Conservation (phyloP, 441 rosid species). For the Brassica balearica region DNA sequence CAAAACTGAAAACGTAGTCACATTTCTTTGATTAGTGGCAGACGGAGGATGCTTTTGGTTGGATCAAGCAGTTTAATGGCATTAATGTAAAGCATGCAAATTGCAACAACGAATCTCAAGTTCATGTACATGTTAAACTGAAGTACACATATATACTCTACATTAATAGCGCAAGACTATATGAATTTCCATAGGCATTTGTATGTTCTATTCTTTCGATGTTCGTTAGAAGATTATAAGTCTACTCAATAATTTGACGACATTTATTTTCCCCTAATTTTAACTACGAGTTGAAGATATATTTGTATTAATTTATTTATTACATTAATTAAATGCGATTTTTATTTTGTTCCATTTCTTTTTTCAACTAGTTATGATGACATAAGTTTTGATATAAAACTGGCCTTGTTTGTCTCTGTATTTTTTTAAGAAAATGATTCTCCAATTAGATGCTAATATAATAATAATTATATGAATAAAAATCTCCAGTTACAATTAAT, state of each 20-base stretch:
- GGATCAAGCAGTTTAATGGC: not conserved
- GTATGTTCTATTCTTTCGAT: not conserved
- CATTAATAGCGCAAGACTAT: not conserved
- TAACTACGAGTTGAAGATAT: not conserved
- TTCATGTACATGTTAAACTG: not conserved
- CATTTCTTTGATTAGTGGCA: not conserved
- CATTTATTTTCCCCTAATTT: not conserved
- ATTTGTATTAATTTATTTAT: not conserved
- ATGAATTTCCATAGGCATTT: too few species aligned
- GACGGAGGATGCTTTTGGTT: not conserved
- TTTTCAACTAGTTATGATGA: not conserved
- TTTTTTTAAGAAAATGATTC: not conserved
- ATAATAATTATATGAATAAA: not conserved
- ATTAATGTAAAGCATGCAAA: not conserved
- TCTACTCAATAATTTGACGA: not conserved
- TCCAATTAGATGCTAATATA: not conserved
- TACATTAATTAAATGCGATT: not conserved
- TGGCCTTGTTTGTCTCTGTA: constrained; percentile 4
- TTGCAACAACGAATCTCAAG: not conserved
- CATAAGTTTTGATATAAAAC: not conserved
- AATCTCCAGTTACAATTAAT: not conserved
- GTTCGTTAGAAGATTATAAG: not conserved
- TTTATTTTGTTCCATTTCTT: not conserved
- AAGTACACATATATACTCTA: not conserved
- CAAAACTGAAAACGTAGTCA: too few species aligned